Evolutionary conservation across 1,284 basidiomycete species (phyloP), one percentile per base, ranked within the genome.

Genomic region (Xerocomus nothofagi): DNA sequence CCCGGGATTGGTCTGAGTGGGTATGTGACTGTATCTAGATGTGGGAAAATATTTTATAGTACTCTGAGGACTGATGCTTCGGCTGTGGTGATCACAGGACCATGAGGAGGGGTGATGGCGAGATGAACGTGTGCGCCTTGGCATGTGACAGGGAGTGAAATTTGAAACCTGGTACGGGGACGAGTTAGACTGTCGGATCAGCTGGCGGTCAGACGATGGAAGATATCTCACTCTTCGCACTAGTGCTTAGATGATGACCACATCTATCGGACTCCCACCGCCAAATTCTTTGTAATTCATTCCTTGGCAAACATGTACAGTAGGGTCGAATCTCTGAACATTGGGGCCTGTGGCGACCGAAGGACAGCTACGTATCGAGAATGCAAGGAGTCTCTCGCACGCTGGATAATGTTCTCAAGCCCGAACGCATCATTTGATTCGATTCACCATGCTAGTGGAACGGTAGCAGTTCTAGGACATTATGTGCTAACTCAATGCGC

Each of bases 241-340:
- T 75, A n/a, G n/a, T n/a, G 66, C 86, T 91, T 6, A 93, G 93
- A 73, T 92, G 89, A 70, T 95, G 91, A 1, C 93, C 93, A 59
- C n/a, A n/a, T n/a, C 88, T 88, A 41, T 81, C 74, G 44, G 95
- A 78, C 71, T 95, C 93, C 92, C 91, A 95, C 57, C 84, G 76
- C 93, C 93, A 96, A 68, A 97, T 88, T 62, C 82, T 78, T 58
- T 86, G 84, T 34, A 93, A 63, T 60, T 95, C 90, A 45, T 86
- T 82, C 32, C n/a, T 80, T 73, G 39, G 76, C 74, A 52, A 87
- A 86, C 32, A 94, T 83, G n/a, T n/a, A n/a, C n/a, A n/a, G n/a
- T 29, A 90, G 75, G 9, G 91, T 92, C 31, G 84, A 75, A 54
- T 88, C 82, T 36, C 73, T 72, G 39, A 86, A 80, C 10, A 82